Conservation (phyloP, 2,329 filamentous ascomycete genomes). For the Nothophaeocryptopus gaeumannii region DNA sequence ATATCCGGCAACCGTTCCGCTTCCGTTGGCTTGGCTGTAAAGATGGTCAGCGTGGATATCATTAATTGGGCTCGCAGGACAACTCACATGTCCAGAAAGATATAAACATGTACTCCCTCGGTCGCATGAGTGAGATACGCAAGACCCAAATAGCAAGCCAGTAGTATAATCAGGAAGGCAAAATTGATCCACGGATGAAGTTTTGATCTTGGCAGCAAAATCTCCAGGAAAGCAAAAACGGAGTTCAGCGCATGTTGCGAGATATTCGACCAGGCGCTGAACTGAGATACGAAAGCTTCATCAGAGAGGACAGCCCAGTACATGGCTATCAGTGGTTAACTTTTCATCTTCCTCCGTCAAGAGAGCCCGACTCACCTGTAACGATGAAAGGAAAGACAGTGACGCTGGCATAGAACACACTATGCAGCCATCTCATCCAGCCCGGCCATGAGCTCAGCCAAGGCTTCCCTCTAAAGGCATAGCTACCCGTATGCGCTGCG, state of each 20-base stretch:
- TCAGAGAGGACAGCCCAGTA: constrained; percentile 43
- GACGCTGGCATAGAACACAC: constrained; percentile 43
- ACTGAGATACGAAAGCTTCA: constrained; percentile 35
- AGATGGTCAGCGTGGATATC: not conserved
- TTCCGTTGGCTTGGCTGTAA: constrained; percentile 26
- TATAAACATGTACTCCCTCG: constrained; percentile 72
- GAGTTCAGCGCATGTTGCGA: constrained; percentile 75
- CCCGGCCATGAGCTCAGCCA: constrained; percentile 40
- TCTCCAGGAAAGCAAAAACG: constrained; percentile 71
- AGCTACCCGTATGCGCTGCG: constrained; percentile 66
- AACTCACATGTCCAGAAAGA: constrained; percentile 64
- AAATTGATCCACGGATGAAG: constrained; percentile 64
- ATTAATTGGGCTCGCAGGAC: not conserved
- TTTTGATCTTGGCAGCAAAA: constrained; percentile 64
- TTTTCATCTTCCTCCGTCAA: no score
- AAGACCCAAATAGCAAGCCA: constrained; percentile 68
- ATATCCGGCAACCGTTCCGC: constrained; percentile 61
- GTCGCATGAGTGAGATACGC: constrained; percentile 71
- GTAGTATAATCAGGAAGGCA: constrained; percentile 65
- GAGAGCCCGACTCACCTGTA: constrained; percentile 37
- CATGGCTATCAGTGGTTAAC: constrained; percentile 32
- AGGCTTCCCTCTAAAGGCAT: constrained; percentile 46
- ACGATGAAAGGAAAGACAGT: constrained; percentile 45
- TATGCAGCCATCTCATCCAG: constrained; percentile 39
- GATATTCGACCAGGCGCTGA: constrained; percentile 57